Evolutionary conservation across 345 rosid genomes (phyloP).

Genomic region (Raphanus sativus): DNA sequence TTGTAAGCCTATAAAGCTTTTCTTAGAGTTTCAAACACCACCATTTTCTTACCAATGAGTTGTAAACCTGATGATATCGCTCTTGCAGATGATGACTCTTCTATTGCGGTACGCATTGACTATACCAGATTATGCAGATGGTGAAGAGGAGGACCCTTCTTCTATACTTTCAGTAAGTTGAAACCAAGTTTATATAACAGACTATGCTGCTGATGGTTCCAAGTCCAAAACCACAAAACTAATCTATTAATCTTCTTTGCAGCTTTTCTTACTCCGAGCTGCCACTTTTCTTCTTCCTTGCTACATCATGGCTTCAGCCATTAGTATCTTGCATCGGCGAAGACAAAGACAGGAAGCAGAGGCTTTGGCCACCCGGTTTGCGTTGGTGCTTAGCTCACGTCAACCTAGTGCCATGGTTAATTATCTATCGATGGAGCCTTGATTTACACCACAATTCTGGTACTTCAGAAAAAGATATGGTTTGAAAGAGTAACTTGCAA

Average conservation of each 20-base stretch:
- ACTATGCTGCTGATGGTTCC: neutral
- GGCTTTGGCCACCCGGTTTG: slow-evolving; percentile 82
- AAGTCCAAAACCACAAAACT: neutral
- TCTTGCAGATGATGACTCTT: slow-evolving; percentile 74
- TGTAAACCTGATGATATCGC: neutral
- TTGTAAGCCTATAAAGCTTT: slow-evolving; percentile 46
- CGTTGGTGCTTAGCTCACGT: slow-evolving; percentile 82
- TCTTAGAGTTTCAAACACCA: slow-evolving; percentile 40
- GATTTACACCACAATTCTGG: slow-evolving; percentile 16
- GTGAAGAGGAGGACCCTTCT: slow-evolving; percentile 66
- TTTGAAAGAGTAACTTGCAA: slow-evolving; percentile 7
- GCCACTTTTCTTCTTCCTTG: slow-evolving; percentile 88
- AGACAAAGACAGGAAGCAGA: slow-evolving; percentile 97
- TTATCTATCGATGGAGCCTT: slow-evolving; percentile 36
- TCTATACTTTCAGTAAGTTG: slow-evolving; percentile 73
- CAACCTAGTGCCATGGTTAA: slow-evolving; percentile 60
- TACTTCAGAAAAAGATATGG: slow-evolving; percentile 2
- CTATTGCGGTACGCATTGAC: slow-evolving; percentile 77
- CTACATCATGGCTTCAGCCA: slow-evolving; percentile 99
- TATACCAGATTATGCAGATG: slow-evolving; percentile 63
- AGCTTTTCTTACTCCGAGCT: slow-evolving; percentile 84
- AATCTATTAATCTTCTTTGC: slow-evolving; percentile 23
- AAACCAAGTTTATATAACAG: slow-evolving; percentile 7
- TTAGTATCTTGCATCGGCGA: slow-evolving; percentile 82
- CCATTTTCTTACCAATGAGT: slow-evolving; percentile 8